phyloP scores from a whole-genome alignment of 768 basidiomycete species.

The Boletus reticuloceps region DNA sequence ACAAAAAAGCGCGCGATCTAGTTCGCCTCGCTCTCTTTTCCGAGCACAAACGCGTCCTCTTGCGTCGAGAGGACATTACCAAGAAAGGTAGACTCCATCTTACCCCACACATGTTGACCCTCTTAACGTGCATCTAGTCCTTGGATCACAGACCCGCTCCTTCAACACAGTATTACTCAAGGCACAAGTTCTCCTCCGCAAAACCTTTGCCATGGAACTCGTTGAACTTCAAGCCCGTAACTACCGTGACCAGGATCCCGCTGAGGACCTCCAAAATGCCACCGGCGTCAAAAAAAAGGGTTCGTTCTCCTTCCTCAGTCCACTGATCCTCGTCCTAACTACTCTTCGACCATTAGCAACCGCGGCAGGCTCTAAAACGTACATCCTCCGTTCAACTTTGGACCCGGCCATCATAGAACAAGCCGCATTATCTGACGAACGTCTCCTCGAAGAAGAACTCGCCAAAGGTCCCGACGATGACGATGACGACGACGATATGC shows the following conservation, averaged over 20 bases:
- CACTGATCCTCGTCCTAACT: background rate
- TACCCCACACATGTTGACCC: background rate
- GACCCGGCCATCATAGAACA: conserved; percentile 59
- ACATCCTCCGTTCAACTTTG: conserved; percentile 77
- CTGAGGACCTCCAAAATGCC: conserved; percentile 47
- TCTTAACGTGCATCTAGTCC: conserved; percentile 31
- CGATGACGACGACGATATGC: conserved; percentile 48
- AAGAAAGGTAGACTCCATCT: conserved; percentile 58
- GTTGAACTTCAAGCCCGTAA: conserved; percentile 68
- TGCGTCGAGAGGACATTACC: conserved; percentile 81
- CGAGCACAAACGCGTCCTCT: conserved; percentile 63
- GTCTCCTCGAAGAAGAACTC: conserved; percentile 46
- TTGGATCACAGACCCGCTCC: conserved; percentile 46
- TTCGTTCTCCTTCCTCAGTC: conserved; percentile 15
- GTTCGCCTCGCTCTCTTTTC: conserved; percentile 80
- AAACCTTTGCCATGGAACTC: conserved; percentile 81
- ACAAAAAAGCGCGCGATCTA: conserved; percentile 66
- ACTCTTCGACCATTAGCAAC: conserved; percentile 31
- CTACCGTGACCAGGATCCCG: conserved; percentile 36
- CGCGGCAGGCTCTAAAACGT: conserved; percentile 68
- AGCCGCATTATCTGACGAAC: conserved; percentile 50
- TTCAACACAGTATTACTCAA: conserved; percentile 63
- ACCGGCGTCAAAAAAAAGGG: conserved; percentile 70
- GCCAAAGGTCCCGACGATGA: conserved; percentile 46
- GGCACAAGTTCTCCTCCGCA: conserved; percentile 64